These are phyloP conservation scores for Saccharomycopsis guyanensis DNA, from an alignment of 805 yeast genomes.

Conservation along the genomic window DNA sequence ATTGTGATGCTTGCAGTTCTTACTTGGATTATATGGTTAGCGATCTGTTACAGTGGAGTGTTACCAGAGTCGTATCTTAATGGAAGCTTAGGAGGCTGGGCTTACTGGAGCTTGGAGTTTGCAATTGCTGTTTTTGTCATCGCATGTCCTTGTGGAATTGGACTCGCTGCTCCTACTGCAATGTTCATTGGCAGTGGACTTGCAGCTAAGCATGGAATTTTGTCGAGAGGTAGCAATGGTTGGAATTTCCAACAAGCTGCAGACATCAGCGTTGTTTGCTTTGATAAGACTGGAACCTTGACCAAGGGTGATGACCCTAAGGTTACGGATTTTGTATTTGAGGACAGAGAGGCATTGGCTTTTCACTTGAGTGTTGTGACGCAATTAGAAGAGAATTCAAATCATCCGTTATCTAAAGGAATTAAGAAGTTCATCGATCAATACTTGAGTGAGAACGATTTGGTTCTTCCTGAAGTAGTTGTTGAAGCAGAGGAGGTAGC, in stretches of 20 bases:
- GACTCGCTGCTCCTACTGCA: conserved; percentile 81
- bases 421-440: neutral
- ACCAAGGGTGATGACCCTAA: conserved; percentile 50
- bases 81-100: conserved; percentile 66
- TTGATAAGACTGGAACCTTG: conserved; percentile 75
- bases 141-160: conserved; percentile 84
- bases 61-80: conserved; percentile 52
- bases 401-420: conserved; percentile 4
- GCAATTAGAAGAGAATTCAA: neutral
- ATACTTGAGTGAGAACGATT: neutral
- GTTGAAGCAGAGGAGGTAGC: neutral
- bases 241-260: conserved; percentile 76
- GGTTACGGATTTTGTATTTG: conserved; percentile 43
- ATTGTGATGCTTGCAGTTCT: conserved; percentile 51
- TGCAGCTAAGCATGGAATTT: conserved; percentile 69
- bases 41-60: conserved; percentile 44
- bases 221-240: conserved; percentile 58
- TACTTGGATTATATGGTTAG: conserved; percentile 66
- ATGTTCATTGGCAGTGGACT: conserved; percentile 71
- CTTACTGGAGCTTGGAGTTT: conserved; percentile 69
- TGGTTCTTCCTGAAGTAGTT: neutral
- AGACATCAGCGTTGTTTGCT: conserved; percentile 52
- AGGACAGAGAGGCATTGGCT: neutral
- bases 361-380: neutral
- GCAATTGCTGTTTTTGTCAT: conserved; percentile 74